Conservation (phyloP, 2,329 filamentous ascomycete genomes). For the Sporothrix pseudoabietina region DNA sequence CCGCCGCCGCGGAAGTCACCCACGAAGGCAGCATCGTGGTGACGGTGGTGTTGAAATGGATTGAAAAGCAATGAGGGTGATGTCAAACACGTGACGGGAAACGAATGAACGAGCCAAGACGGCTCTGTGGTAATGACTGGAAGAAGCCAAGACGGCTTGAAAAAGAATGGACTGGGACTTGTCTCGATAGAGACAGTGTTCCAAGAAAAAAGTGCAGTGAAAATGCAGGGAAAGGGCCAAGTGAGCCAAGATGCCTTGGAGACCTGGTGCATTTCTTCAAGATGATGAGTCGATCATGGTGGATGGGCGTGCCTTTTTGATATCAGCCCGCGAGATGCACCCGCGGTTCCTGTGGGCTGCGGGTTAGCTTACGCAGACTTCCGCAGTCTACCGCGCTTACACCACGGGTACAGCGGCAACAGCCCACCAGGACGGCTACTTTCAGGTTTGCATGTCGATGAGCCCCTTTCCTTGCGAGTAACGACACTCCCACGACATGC, state of each 20-base stretch:
- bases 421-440: background rate
- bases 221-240: background rate
- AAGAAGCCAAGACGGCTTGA: background rate
- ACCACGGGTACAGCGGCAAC: background rate
- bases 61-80: background rate
- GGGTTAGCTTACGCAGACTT: background rate
- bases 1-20: constrained; percentile 12
- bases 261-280: background rate
- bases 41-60: background rate
- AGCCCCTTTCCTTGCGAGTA: background rate
- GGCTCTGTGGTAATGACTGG: background rate
- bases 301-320: background rate
- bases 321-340: background rate
- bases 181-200: background rate
- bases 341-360: background rate
- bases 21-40: constrained; percentile 15
- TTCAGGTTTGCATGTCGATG: background rate
- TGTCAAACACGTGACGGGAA: background rate
- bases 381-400: background rate
- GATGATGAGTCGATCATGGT: background rate
- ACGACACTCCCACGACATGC: background rate
- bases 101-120: background rate
- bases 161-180: background rate
- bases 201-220: background rate
- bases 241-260: constrained; percentile 17